Base-by-base conservation (phyloP, 2,329 filamentous ascomycete genomes). In the Trichoderma asperellum region DNA sequence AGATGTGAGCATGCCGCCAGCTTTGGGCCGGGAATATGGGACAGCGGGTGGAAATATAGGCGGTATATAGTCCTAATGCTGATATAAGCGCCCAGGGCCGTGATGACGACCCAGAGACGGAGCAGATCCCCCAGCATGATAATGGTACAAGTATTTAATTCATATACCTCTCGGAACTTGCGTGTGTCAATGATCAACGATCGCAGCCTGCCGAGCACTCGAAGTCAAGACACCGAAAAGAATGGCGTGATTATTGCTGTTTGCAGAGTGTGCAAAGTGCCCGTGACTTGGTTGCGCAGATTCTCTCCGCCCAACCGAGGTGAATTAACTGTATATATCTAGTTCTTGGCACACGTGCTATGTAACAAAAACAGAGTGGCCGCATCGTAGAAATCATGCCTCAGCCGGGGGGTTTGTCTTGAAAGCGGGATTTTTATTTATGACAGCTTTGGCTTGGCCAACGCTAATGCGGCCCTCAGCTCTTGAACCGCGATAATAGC, bases 1-100 rank as follows among this genome's bases (percentile, higher is more conserved):
- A 72, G 71, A 6, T 71, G 70, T 0, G 74, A 73, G 18, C 74
- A 58, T 3, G 76, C 76, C 4, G 75, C 72, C 21, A 77, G 59
- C 49, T 74, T 77, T 4, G 76, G 78, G 35, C 78, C 78, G 0
- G 78, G 77, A 32, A 78, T 75, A 2, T 64, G 64, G 7, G 75
- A 71, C 7, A 80, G 71, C 1, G 79, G 78, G 61, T 80, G 77
- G 21, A 79, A 70, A 37, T 73, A 73, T 7, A 79, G 60, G 64
- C 74, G 73, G 68, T 77, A 78, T 34, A 79, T n/a, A 8, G 68
- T 70, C 43, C 43, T 57, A 5, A 66, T 37, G 49, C 63, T 27
- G 2, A 66, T 4, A 29, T 66, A 66, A 21, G 56, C 32, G 37
- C 27, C 37, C 29, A 66, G 8, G 12, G 24, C 63, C 0, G 53